Percentiles rank a stretch among this genome's conserved stretches.
phyloP scores from a whole-genome alignment of 768 basidiomycete species.

The Kwoniella dendrophila region DNA sequence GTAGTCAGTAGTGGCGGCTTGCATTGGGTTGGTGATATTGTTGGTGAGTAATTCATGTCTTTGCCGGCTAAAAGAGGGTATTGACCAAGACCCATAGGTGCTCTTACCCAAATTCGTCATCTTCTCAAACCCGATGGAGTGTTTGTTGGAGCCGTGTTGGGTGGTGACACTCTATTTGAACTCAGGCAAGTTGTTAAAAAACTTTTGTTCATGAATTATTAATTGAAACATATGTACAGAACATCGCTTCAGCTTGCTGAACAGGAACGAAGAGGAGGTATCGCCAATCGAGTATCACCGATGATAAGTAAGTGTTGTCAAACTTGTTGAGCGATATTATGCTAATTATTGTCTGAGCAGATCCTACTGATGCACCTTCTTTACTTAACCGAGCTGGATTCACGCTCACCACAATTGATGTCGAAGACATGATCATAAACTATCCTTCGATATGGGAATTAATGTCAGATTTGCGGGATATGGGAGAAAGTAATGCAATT shows the following conservation, averaged over 20 bases:
- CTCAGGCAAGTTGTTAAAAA: conserved; percentile 62
- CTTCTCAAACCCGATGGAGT: conserved; percentile 86
- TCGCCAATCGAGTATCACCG: conserved; percentile 93
- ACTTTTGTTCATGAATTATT: background rate
- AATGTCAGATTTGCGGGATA: conserved; percentile 86
- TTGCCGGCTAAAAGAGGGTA: background rate
- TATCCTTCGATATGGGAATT: conserved; percentile 98
- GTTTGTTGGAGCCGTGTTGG: conserved; percentile 91
- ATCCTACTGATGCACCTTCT: conserved; percentile 89
- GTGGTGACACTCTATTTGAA: conserved; percentile 95
- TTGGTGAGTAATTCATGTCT: conserved; percentile 62
- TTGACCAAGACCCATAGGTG: conserved; percentile 60
- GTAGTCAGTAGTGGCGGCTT: conserved; percentile 87
- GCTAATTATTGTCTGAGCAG: conserved; percentile 59
- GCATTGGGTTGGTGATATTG: conserved; percentile 98
- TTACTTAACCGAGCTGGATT: conserved; percentile 91
- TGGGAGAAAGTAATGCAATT: conserved; percentile 95
- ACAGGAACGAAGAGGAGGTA: conserved; percentile 88
- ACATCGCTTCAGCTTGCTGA: conserved; percentile 93
- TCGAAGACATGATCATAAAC: conserved; percentile 84
- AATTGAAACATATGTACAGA: conserved; percentile 56
- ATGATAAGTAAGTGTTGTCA: conserved; percentile 75
- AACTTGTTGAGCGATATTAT: background rate
- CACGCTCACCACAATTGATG: conserved; percentile 88
- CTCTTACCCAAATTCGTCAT: conserved; percentile 82